These are phyloP conservation scores for Acer negundo DNA, from an alignment of 345 rosid species.

Conservation along the genomic window DNA sequence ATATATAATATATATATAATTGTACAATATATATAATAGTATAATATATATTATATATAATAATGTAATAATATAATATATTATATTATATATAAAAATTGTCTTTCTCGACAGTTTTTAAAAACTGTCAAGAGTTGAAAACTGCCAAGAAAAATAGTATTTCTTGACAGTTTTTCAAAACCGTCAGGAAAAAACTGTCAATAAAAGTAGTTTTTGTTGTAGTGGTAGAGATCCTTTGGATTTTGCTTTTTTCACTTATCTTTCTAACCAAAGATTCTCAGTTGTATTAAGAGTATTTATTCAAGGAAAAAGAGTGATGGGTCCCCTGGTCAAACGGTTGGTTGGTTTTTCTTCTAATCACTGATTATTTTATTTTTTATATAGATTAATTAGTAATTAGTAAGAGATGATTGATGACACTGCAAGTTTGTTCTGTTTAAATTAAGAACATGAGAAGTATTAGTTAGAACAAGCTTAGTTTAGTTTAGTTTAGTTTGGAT, in stretches of 20 bases:
- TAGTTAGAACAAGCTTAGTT: conserved; percentile 10
- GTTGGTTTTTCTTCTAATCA: conserved; percentile 44
- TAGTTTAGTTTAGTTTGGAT: neutral
- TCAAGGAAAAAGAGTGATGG: conserved; percentile 18
- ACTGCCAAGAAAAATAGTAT: too few species aligned
- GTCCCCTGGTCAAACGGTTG: conserved; percentile 54
- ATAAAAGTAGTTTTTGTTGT: too few species aligned
- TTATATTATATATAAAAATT: too few species aligned
- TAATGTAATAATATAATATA: too few species aligned
- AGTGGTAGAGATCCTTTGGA: conserved; percentile 36
- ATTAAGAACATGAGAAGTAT: neutral
- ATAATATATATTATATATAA: too few species aligned
- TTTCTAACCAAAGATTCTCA: conserved; percentile 37
- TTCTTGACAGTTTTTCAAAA: too few species aligned
- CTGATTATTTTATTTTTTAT: neutral
- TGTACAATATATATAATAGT: too few species aligned
- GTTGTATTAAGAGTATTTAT: neutral
- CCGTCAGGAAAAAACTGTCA: too few species aligned
- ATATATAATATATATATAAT: too few species aligned
- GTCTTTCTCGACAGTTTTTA: too few species aligned
- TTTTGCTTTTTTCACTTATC: conserved; percentile 18
- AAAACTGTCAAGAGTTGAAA: too few species aligned
- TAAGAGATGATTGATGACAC: neutral
- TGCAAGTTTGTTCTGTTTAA: neutral
- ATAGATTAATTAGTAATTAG: neutral